These are phyloP conservation scores for Luvunga scandens DNA, from an alignment of 345 rosid species.

Conservation along the genomic window DNA sequence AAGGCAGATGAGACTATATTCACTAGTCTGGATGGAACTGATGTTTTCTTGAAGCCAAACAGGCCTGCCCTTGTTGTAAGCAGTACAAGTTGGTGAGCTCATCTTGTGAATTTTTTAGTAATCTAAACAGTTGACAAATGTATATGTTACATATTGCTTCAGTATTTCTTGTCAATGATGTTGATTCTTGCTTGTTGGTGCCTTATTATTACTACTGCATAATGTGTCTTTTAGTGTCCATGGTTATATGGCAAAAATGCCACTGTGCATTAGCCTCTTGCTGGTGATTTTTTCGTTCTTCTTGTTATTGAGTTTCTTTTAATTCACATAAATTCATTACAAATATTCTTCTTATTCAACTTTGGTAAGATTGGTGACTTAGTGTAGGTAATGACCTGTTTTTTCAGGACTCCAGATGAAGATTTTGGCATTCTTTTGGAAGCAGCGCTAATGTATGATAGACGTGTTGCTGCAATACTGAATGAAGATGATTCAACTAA, in stretches of 20 bases:
- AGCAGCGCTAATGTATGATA: constrained; percentile 97
- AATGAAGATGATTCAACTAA: constrained; percentile 53
- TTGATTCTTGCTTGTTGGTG: background rate
- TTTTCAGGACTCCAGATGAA: constrained; percentile 95
- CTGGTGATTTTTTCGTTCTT: background rate
- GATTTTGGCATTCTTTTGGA: constrained; percentile 90
- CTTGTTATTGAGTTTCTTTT: too few species aligned
- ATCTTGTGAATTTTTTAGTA: background rate
- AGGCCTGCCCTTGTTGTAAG: constrained; percentile 95
- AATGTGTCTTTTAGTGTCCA: background rate
- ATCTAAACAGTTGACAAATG: background rate
- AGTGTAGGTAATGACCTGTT: constrained; percentile 2
- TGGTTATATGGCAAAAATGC: background rate
- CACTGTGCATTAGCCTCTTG: background rate
- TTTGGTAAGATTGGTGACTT: background rate
- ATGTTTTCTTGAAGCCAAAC: constrained; percentile 50
- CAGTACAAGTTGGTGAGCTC: constrained; percentile 94
- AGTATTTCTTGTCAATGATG: background rate
- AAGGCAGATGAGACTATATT: constrained; percentile 55
- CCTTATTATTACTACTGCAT: constrained; percentile 7
- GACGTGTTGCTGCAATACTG: constrained; percentile 81
- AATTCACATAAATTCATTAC: background rate
- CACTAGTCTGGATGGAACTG: constrained; percentile 39
- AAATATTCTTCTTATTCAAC: background rate
- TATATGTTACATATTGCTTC: background rate